phyloP scores from a whole-genome alignment of 306 rosid genomes.

The Trifolium subterraneum region DNA sequence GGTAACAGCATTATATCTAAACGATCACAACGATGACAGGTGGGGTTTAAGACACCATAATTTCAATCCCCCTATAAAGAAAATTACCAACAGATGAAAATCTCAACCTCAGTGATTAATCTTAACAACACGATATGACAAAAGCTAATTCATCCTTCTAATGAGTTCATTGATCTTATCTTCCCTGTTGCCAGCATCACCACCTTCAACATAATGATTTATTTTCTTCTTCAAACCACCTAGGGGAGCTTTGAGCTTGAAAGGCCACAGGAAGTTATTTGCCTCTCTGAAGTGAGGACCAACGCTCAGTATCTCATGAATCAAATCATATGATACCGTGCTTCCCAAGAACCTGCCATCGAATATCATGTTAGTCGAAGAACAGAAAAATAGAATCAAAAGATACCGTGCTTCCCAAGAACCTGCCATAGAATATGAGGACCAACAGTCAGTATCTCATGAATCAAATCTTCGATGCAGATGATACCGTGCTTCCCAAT shows the following conservation, averaged over 20 bases:
- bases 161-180: conserved; percentile 74
- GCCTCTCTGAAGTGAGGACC: conserved; percentile 89
- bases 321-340: too few relatives aligned
- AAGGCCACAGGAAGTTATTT: conserved; percentile 82
- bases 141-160: conserved; percentile 74
- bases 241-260: conserved; percentile 77
- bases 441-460: conserved; percentile 75
- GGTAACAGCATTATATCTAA: background rate
- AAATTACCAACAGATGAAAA: background rate
- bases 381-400: too few relatives aligned
- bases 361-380: too few relatives aligned
- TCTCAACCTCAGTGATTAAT: background rate
- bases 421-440: too few relatives aligned
- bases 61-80: background rate
- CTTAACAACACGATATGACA: background rate
- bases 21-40: background rate
- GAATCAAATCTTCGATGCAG: conserved; percentile 79
- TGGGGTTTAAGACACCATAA: background rate
- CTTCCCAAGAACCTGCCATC: too few relatives aligned
- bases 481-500: conserved; percentile 76
- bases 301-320: too few relatives aligned
- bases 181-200: conserved; percentile 81
- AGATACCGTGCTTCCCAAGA: too few relatives aligned
- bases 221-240: conserved; percentile 86
- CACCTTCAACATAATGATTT: conserved; percentile 84